Conservation (phyloP, 2,329 filamentous ascomycete species). For the Huntiella abstrusa region DNA sequence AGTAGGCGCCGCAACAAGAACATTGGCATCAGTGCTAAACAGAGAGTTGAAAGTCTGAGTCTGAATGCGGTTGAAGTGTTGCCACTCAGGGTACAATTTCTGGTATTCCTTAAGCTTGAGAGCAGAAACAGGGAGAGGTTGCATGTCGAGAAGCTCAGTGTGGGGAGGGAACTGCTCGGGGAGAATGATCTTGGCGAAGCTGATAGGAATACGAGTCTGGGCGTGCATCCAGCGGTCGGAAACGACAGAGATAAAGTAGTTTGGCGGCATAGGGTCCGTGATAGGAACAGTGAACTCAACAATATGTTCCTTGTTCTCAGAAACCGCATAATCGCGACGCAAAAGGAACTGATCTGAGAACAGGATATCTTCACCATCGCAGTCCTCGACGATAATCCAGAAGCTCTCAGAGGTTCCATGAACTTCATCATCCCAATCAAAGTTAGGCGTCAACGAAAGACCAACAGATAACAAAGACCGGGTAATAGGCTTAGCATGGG, state of each 20-base stretch:
- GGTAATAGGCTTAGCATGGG: slow-evolving; percentile 86
- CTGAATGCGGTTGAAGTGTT: slow-evolving; percentile 90
- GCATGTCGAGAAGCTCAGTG: slow-evolving; percentile 78
- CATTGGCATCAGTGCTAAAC: slow-evolving; percentile 79
- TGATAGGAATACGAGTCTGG: slow-evolving; percentile 80
- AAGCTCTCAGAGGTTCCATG: slow-evolving; percentile 83
- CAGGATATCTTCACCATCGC: slow-evolving; percentile 86
- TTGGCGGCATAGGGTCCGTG: slow-evolving; percentile 91
- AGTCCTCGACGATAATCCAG: slow-evolving; percentile 95
- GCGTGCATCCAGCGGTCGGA: slow-evolving; percentile 98
- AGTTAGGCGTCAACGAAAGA: slow-evolving; percentile 80
- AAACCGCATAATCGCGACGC: slow-evolving; percentile 68
- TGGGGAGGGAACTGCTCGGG: slow-evolving; percentile 92
- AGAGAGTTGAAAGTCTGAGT: slow-evolving; percentile 93
- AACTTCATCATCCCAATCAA: slow-evolving; percentile 81
- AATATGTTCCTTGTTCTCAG: slow-evolving; percentile 80
- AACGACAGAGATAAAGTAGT: slow-evolving; percentile 91
- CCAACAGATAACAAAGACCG: slow-evolving; percentile 82
- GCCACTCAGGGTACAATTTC: slow-evolving; percentile 64
- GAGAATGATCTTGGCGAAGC: slow-evolving; percentile 85
- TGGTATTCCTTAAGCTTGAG: slow-evolving; percentile 73
- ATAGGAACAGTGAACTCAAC: slow-evolving; percentile 95
- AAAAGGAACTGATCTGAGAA: slow-evolving; percentile 90
- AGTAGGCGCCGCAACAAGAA: slow-evolving; percentile 80
- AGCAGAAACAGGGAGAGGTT: slow-evolving; percentile 74